phyloP scores from a whole-genome alignment of 2,329 filamentous ascomycete species.

The Sclerotinia subarctica region DNA sequence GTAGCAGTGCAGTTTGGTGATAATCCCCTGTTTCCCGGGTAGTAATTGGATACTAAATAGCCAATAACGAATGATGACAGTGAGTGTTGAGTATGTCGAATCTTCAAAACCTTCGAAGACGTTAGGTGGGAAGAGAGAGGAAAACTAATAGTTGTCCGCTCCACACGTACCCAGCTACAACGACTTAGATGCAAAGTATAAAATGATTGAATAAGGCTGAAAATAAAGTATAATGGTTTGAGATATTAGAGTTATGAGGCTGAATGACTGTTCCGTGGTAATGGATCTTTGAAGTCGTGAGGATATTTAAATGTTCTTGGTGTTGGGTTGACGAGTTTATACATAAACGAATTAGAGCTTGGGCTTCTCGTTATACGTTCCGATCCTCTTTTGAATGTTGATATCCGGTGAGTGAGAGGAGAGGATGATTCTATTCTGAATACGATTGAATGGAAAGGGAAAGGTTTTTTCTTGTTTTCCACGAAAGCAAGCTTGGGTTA shows the following conservation, averaged over 20 bases:
- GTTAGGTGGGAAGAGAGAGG: background rate
- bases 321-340: background rate
- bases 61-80: background rate
- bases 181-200: conserved; percentile 1
- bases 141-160: background rate
- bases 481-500: background rate
- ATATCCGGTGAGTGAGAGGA: background rate
- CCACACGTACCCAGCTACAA: background rate
- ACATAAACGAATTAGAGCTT: conserved; percentile 8
- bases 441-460: background rate
- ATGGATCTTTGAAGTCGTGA: background rate
- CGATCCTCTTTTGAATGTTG: background rate
- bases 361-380: background rate
- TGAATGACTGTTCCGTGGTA: background rate
- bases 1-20: background rate
- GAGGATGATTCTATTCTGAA: background rate
- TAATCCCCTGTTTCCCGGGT: background rate
- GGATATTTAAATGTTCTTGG: background rate
- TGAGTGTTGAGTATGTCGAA: background rate
- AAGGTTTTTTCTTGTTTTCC: background rate
- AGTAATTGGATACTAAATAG: background rate
- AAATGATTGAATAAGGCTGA: background rate
- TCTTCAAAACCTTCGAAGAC: background rate
- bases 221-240: background rate
- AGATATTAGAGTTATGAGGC: background rate